These are phyloP conservation scores for Hypholoma sublateritium DNA, from an alignment of 768 basidiomycete genomes.

Conservation along the genomic window DNA sequence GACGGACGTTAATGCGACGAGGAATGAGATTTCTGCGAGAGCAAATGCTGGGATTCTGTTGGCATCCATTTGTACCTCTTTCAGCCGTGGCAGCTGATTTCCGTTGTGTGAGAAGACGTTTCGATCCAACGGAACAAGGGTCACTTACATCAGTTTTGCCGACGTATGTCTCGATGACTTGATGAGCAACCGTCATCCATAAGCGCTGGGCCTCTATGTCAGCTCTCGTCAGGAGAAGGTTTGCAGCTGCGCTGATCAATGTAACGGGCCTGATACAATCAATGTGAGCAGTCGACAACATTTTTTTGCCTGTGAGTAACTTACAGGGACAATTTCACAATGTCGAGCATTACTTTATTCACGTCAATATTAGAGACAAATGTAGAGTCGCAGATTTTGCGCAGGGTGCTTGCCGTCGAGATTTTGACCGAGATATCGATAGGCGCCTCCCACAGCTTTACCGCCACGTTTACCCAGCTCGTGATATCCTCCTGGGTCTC, in stretches of 20 bases:
- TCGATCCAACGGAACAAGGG: background rate
- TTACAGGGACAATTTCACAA: conserved; percentile 51
- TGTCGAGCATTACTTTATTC: conserved; percentile 33
- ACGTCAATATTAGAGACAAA: conserved; percentile 39
- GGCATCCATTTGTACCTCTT: conserved; percentile 48
- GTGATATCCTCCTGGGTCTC: conserved; percentile 36
- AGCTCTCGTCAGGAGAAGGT: conserved; percentile 56
- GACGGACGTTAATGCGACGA: conserved; percentile 69
- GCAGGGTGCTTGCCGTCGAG: conserved; percentile 51
- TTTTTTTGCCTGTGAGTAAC: conserved; percentile 12
- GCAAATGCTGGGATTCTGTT: conserved; percentile 63
- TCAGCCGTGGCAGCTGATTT: conserved; percentile 41
- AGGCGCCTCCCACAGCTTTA: conserved; percentile 62
- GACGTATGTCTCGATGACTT: conserved; percentile 57
- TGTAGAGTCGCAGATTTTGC: conserved; percentile 16
- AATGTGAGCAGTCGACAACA: background rate
- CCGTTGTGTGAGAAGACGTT: background rate
- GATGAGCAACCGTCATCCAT: conserved; percentile 66
- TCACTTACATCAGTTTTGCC: conserved; percentile 45
- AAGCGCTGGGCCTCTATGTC: conserved; percentile 65
- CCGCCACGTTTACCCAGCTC: conserved; percentile 45
- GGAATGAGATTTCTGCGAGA: conserved; percentile 70
- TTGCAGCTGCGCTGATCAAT: conserved; percentile 51
- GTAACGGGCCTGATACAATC: conserved; percentile 35
- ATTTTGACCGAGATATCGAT: conserved; percentile 67